phyloP scores from a whole-genome alignment of 176 grass and related monocot genomes.

The Panicum miliaceum region DNA sequence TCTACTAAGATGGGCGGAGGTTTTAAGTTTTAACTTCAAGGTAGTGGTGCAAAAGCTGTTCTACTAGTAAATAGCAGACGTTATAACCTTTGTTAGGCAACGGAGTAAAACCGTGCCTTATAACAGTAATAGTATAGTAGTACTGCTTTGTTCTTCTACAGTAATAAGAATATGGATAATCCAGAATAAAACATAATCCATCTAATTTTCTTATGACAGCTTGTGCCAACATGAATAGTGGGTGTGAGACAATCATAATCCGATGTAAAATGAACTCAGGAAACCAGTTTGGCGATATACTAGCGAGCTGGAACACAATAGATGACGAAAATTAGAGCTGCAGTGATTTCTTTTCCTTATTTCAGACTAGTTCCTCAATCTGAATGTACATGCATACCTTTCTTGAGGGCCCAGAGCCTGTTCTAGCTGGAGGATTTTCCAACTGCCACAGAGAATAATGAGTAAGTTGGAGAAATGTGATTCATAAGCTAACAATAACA shows the following conservation, averaged over 20 bases:
- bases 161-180: constrained; percentile 16
- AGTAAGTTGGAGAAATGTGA: background rate
- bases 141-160: constrained; percentile 21
- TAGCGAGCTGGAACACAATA: constrained; percentile 27
- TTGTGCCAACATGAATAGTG: constrained; percentile 8
- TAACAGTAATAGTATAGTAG: background rate
- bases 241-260: constrained; percentile 1
- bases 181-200: background rate
- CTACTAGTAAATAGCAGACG: background rate
- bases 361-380: constrained; percentile 26
- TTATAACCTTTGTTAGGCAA: background rate
- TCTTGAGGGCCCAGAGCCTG: constrained; percentile 79
- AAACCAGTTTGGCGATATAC: constrained; percentile 21
- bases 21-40: constrained; percentile 1
- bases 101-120: background rate
- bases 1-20: background rate
- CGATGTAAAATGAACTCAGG: constrained; percentile 25
- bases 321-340: constrained; percentile 17
- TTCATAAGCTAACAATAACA: background rate
- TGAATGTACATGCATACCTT: constrained; percentile 66
- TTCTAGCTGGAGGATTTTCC: constrained; percentile 81
- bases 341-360: background rate
- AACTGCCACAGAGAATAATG: constrained; percentile 54
- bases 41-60: background rate
- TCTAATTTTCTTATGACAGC: constrained; percentile 3